phyloP scores from a whole-genome alignment of 306 rosid species.

The Prunus padus region DNA sequence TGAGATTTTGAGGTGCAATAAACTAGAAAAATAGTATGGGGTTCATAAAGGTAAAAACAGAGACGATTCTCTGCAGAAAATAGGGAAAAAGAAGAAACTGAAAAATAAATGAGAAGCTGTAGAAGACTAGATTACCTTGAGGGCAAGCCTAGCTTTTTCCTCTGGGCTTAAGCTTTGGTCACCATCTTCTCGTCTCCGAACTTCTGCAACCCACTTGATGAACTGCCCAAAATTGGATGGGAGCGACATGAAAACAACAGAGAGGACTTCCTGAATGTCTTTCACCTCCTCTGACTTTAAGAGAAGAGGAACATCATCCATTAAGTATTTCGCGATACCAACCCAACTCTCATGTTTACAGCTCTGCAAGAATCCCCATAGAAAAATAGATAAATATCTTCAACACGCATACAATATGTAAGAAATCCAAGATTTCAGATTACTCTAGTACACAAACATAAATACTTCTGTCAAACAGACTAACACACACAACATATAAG shows the following conservation, averaged over 20 bases:
- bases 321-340: conserved; percentile 67
- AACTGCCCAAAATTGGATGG: conserved; percentile 84
- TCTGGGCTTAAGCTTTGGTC: conserved; percentile 65
- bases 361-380: conserved; percentile 58
- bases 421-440: conserved; percentile 12
- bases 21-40: conserved; percentile 1
- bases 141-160: conserved; percentile 76
- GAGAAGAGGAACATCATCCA: conserved; percentile 77
- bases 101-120: conserved; percentile 18
- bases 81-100: background rate
- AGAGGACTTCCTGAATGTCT: conserved; percentile 57
- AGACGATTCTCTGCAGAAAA: background rate
- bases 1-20: conserved; percentile 13
- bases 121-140: conserved; percentile 54
- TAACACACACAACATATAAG: too few species aligned
- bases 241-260: conserved; percentile 54
- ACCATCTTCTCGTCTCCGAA: conserved; percentile 80
- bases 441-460: background rate
- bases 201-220: conserved; percentile 92
- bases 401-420: background rate
- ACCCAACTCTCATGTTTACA: conserved; percentile 96
- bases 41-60: conserved; percentile 1
- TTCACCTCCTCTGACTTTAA: conserved; percentile 61
- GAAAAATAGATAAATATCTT: background rate
- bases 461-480: background rate